These are phyloP conservation scores for Xylariaceae sp. DNA, from an alignment of 2,329 filamentous ascomycete species.

Conservation along the genomic window DNA sequence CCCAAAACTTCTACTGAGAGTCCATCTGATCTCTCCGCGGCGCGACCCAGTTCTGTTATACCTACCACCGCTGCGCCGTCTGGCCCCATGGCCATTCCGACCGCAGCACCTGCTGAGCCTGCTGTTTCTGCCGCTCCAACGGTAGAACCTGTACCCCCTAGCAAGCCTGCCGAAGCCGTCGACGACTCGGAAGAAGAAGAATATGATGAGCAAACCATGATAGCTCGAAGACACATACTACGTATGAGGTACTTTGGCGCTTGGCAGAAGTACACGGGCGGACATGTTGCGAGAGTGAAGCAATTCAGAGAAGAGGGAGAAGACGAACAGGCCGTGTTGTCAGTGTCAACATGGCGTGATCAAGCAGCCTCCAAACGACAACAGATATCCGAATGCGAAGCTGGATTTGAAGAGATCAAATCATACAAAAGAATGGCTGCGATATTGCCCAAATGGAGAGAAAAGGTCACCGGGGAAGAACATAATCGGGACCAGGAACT, in stretches of 20 bases:
- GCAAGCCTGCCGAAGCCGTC: not conserved
- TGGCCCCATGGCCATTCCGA: not conserved
- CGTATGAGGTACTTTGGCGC: conserved; percentile 33
- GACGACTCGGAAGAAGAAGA: conserved; percentile 20
- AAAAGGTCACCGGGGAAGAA: conserved; percentile 14
- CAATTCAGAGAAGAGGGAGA: conserved; percentile 23
- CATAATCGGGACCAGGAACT: conserved; percentile 21
- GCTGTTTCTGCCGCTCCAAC: not conserved
- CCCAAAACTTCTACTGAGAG: not conserved
- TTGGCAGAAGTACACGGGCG: conserved; percentile 30
- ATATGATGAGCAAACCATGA: conserved; percentile 29
- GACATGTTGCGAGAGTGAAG: conserved; percentile 23
- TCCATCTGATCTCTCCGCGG: not conserved
- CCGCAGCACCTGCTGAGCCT: not conserved
- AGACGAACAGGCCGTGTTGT: conserved; percentile 14
- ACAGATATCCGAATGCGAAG: conserved; percentile 19
- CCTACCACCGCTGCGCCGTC: not conserved
- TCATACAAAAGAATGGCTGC: conserved; percentile 23
- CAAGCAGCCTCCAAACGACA: conserved; percentile 18
- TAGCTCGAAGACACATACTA: conserved; percentile 33
- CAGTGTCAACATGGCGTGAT: conserved; percentile 23
- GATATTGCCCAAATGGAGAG: conserved; percentile 27
- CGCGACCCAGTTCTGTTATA: conserved; percentile 4
- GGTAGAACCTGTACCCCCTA: not conserved
- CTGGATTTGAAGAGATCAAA: conserved; percentile 19